Evolutionary conservation across 1,284 basidiomycete species (phyloP).

Genomic region (Jaminaea rosea): DNA sequence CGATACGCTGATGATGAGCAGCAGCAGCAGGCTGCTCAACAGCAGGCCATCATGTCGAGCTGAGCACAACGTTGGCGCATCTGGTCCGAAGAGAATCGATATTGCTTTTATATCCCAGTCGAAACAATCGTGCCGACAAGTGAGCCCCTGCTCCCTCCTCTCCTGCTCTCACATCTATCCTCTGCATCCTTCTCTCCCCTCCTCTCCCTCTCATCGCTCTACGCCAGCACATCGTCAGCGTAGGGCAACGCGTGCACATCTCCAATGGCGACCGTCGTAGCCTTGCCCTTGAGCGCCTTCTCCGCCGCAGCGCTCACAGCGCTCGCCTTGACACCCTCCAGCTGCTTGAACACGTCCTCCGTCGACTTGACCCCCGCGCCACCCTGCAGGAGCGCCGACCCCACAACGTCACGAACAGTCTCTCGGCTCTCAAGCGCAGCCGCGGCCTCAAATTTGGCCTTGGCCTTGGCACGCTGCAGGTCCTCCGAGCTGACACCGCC

Average conservation of each 20-base stretch:
- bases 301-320: constrained; percentile 16
- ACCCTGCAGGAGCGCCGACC: constrained; percentile 24
- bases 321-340: constrained; percentile 31
- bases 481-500: constrained; percentile 25
- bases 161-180: neutral
- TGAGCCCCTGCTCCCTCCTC: neutral
- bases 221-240: constrained; percentile 43
- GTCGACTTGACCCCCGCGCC: constrained; percentile 16
- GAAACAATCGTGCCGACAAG: too few relatives aligned
- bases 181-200: neutral
- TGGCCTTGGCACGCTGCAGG: constrained; percentile 33
- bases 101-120: too few relatives aligned
- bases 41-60: too few relatives aligned
- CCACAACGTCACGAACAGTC: constrained; percentile 24
- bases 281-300: constrained; percentile 42
- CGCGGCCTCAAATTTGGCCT: constrained; percentile 42
- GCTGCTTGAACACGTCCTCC: constrained; percentile 21
- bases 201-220: constrained; percentile 6
- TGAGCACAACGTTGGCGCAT: too few relatives aligned
- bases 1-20: too few relatives aligned
- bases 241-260: constrained; percentile 42
- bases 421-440: constrained; percentile 29
- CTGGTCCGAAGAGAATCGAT: too few relatives aligned
- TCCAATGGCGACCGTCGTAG: constrained; percentile 42
- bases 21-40: too few relatives aligned